Evolutionary conservation across 108 stramenopile genomes (phyloP).

Genomic region (Cyclotella atomus): DNA sequence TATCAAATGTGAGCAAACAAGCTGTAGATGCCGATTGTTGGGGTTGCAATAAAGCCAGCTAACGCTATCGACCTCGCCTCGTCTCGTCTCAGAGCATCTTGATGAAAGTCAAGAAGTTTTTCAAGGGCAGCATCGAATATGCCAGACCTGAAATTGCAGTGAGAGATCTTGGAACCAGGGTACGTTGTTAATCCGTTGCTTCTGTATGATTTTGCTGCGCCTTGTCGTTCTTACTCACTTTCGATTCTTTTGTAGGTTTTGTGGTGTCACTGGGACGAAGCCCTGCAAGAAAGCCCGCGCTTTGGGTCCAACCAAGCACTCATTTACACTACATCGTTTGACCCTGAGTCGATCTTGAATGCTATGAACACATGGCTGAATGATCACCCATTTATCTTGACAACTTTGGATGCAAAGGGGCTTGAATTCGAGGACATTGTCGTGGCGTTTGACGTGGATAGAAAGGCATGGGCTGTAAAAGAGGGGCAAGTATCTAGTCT

Average conservation of each 20-base stretch:
- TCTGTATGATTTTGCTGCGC: not conserved
- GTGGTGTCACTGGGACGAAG: constrained; percentile 15
- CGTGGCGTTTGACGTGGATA: constrained; percentile 34
- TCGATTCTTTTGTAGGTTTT: not conserved
- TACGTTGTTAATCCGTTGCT: not conserved
- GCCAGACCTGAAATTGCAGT: not conserved
- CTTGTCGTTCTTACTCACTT: not conserved
- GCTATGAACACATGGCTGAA: constrained; percentile 21
- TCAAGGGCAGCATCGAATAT: not conserved
- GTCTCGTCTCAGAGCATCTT: not conserved
- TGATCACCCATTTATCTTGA: constrained; percentile 31
- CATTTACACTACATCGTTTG: constrained; percentile 12
- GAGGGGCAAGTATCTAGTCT: constrained; percentile 5
- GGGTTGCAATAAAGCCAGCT: too few species aligned
- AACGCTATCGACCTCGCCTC: not conserved
- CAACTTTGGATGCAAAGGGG: constrained; percentile 31
- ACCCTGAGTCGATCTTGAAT: not conserved
- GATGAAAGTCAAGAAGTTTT: constrained; percentile 1
- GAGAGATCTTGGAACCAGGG: constrained; percentile 36
- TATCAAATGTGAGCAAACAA: constrained; percentile 31
- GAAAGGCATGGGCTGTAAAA: constrained; percentile 27
- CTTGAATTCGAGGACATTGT: constrained; percentile 43
- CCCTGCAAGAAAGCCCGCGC: constrained; percentile 3
- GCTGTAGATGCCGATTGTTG: too few species aligned
- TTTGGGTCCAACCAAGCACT: constrained; percentile 35